A percentile compares a stretch with the other conserved stretches of the same genome.
Conservation (phyloP, 129 eudicot species). For the Gnaphalium uliginosum region DNA sequence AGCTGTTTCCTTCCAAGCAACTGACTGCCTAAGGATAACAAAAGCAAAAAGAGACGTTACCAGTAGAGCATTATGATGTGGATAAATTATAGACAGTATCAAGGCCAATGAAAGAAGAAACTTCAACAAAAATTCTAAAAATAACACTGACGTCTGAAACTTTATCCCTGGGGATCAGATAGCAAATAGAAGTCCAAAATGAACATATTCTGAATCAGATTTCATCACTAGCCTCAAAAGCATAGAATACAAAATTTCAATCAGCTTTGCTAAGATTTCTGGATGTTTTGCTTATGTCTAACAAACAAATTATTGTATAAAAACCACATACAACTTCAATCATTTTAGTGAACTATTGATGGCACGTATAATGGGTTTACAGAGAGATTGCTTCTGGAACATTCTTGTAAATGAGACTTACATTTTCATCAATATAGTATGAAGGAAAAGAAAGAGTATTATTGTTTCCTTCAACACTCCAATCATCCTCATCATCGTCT, state of each 20-base stretch:
- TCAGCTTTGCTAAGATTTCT: slow-evolving; percentile 16
- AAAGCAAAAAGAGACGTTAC: slow-evolving; percentile 18
- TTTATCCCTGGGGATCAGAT: slow-evolving; percentile 12
- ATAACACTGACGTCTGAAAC: slow-evolving; percentile 7
- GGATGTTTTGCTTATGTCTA: slow-evolving; percentile 15
- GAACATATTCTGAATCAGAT: not conserved
- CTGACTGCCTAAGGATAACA: slow-evolving; percentile 74
- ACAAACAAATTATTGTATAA: slow-evolving; percentile 6
- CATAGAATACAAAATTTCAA: slow-evolving; percentile 13
- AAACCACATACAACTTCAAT: not conserved
- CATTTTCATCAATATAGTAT: slow-evolving; percentile 98
- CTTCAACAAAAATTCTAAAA: slow-evolving; percentile 5
- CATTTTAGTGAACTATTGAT: slow-evolving; percentile 12
- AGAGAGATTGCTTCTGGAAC: slow-evolving; percentile 13
- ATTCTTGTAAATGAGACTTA: slow-evolving; percentile 42
- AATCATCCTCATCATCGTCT: slow-evolving; percentile 87
- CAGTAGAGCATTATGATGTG: slow-evolving; percentile 9
- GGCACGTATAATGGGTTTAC: slow-evolving; percentile 9
- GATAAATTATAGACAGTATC: not conserved
- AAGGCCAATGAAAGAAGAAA: slow-evolving; percentile 7
- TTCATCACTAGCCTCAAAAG: slow-evolving; percentile 10
- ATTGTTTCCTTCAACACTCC: slow-evolving; percentile 81
- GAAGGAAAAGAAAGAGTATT: slow-evolving; percentile 87
- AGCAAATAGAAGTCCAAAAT: slow-evolving; percentile 8
- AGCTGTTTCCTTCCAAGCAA: slow-evolving; percentile 94